These are phyloP conservation scores for Penicillium pulvis DNA, from an alignment of 495 filamentous ascomycete genomes.

Conservation along the genomic window DNA sequence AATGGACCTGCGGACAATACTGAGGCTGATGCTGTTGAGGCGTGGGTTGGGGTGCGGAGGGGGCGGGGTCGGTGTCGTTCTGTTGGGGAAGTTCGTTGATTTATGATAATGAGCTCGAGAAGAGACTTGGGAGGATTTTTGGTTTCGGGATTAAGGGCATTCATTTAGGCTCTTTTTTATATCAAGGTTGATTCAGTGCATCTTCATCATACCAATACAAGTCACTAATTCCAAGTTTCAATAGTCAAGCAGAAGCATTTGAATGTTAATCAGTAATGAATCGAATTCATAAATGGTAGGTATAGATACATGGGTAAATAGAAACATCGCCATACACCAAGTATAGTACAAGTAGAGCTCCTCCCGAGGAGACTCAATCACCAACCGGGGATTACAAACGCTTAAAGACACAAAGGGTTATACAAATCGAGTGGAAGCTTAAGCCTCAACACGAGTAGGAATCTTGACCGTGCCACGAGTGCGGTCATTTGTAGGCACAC, in stretches of 20 bases:
- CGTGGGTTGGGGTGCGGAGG: slow-evolving; percentile 25
- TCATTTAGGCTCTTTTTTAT: neutral
- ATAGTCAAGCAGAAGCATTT: neutral
- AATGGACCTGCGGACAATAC: slow-evolving; percentile 6
- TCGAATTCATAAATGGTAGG: slow-evolving; percentile 26
- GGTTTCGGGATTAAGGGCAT: neutral
- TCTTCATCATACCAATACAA: neutral
- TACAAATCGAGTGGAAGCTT: slow-evolving; percentile 5
- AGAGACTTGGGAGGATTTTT: neutral
- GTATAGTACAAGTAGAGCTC: slow-evolving; percentile 27
- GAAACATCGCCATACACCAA: slow-evolving; percentile 28
- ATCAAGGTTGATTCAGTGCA: neutral
- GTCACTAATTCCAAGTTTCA: neutral
- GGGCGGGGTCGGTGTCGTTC: slow-evolving; percentile 26
- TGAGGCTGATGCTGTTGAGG: slow-evolving; percentile 27
- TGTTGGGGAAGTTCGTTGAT: slow-evolving; percentile 25
- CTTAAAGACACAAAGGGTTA: slow-evolving; percentile 1
- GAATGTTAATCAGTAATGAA: slow-evolving; percentile 10
- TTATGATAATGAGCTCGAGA: neutral
- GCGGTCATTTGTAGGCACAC: slow-evolving; percentile 66
- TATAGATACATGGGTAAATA: slow-evolving; percentile 33
- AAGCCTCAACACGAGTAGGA: slow-evolving; percentile 60
- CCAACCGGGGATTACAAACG: slow-evolving; percentile 4
- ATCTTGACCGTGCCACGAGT: slow-evolving; percentile 77
- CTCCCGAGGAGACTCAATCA: slow-evolving; percentile 7